Conservation (phyloP, 345 rosid species). For the Bruguiera sexangula region DNA sequence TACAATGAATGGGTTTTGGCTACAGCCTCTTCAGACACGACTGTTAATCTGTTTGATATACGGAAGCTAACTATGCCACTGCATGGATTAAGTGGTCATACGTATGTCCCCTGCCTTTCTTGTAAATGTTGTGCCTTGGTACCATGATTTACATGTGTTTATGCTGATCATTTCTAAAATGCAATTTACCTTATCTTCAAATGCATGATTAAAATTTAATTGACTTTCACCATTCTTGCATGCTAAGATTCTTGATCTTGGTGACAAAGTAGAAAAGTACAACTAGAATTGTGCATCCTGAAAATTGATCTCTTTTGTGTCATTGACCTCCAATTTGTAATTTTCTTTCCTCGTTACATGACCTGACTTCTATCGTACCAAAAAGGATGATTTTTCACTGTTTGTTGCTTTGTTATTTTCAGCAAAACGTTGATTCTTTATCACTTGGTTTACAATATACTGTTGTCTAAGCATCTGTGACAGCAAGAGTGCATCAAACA, state of each 20-base stretch:
- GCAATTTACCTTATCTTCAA: neutral
- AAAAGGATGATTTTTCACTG: too few species aligned
- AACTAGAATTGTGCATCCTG: neutral
- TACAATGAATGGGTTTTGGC: constrained; percentile 85
- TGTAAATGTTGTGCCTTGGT: neutral
- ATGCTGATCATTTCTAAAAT: neutral
- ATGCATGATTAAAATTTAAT: neutral
- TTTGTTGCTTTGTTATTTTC: too few species aligned
- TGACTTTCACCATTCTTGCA: neutral
- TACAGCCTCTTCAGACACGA: constrained; percentile 86
- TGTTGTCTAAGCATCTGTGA: too few species aligned
- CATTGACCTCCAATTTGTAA: neutral
- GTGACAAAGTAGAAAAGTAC: neutral
- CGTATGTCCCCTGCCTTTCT: constrained; percentile 37
- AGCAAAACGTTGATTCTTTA: too few species aligned
- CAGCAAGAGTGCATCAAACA: too few species aligned
- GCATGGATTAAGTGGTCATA: constrained; percentile 71
- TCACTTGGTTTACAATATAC: too few species aligned
- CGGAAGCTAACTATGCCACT: constrained; percentile 65
- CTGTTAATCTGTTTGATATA: constrained; percentile 74
- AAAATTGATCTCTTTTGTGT: neutral
- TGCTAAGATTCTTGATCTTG: neutral
- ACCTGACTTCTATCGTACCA: too few species aligned
- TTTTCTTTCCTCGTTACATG: neutral
- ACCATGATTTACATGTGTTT: neutral